Base-by-base conservation (phyloP, 352 stramenopile species). In the Globisporangium okanoganense region DNA sequence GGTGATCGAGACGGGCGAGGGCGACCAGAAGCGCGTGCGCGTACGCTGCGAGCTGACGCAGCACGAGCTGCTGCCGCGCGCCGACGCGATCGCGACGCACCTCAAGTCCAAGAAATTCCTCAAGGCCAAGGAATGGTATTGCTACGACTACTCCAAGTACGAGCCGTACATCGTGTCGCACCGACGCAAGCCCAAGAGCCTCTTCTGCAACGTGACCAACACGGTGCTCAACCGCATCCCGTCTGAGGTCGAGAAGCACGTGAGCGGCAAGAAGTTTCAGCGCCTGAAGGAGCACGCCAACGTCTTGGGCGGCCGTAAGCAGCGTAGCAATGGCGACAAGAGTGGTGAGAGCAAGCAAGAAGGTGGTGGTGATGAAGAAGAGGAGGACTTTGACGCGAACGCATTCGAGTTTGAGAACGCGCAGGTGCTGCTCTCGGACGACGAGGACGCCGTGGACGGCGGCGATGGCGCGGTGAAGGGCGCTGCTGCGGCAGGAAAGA, bases 111-210 rank as follows among this genome's bases (percentile, higher is more conserved):
- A 94, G 69, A 90, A 88, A 59, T 91, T 92, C 61, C 22, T 73
- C 29, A 94, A 96, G 62, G 79, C 83, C 6, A 82, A 83, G 49
- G 81, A 92, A 71, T 92, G 85, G 87, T 96, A 96, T 68, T 93
- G 75, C 69, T 76, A 89, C 70, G 88, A 96, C 71, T 96, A 93
- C 77, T 87, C 81, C 52, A 73, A 96, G 79, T 97, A 96, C 76
- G 86, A 93, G 70, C 90, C 90, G 58, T 92, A 94, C 64, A 95
- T 97, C 58, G 85, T 96, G 24, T 52, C 79, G 47, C 86, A 97
- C 63, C 90, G 89, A n/a, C 77, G 72, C 43, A 82, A 94, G 31
- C 53, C 76, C 31, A 95, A 95, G 64, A 76, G 85, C 47, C 57
- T 97, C n/a, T 97, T 71, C 52, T 97, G 90, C 73, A 95, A 92